Conservation (phyloP, 768 basidiomycete genomes). For the Clavulina sp. region DNA sequence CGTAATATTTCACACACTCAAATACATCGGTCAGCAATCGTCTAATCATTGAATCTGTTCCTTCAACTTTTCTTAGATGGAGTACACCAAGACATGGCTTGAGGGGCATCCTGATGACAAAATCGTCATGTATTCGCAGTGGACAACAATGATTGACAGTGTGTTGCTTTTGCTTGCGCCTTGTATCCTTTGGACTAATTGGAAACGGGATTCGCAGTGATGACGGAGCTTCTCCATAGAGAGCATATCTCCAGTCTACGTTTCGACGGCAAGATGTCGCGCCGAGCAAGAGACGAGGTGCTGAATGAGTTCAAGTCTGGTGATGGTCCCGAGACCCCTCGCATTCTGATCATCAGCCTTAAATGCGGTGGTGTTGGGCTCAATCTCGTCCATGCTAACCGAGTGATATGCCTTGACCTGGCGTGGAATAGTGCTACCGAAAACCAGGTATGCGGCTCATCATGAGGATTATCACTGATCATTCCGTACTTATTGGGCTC, state of each 20-base stretch:
- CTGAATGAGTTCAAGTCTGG: slow-evolving; percentile 35
- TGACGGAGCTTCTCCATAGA: slow-evolving; percentile 41
- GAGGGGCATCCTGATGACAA: slow-evolving; percentile 40
- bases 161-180: background rate
- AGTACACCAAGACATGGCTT: slow-evolving; percentile 13
- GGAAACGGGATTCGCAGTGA: slow-evolving; percentile 9
- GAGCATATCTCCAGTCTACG: slow-evolving; percentile 40
- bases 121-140: slow-evolving; percentile 55
- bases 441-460: background rate
- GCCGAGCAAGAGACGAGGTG: slow-evolving; percentile 30
- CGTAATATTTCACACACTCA: background rate
- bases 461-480: slow-evolving; percentile 1
- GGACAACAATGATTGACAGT: slow-evolving; percentile 58
- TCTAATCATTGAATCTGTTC: background rate
- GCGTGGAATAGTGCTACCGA: slow-evolving; percentile 1
- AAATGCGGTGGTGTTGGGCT: slow-evolving; percentile 52
- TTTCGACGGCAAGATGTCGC: slow-evolving; percentile 55
- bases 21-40: background rate
- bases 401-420: slow-evolving; percentile 3
- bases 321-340: slow-evolving; percentile 35
- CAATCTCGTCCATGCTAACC: slow-evolving; percentile 9
- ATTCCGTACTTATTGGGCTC: background rate
- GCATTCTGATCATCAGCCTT: slow-evolving; percentile 17
- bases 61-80: slow-evolving; percentile 1
- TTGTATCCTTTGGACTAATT: background rate